Conservation (phyloP, 2,329 filamentous ascomycete species). For the Hymenoscyphus infarciens region DNA sequence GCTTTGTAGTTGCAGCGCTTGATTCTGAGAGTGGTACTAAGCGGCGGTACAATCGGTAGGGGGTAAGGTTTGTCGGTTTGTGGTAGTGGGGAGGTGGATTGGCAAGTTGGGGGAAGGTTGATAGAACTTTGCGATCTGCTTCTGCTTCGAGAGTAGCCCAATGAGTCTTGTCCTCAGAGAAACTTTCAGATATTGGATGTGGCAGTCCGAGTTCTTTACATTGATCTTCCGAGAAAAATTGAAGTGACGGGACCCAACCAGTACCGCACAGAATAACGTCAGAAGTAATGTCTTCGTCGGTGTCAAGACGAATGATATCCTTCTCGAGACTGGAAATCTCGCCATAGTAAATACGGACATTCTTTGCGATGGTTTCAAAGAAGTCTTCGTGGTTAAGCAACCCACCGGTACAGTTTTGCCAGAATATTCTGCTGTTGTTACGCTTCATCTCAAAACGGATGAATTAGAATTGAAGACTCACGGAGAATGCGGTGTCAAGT, state of each 20-base stretch:
- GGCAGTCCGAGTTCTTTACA: conserved; percentile 27
- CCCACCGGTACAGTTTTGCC: conserved; percentile 31
- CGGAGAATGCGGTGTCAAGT: conserved; percentile 28
- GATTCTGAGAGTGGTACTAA: conserved; percentile 26
- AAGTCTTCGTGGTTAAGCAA: conserved; percentile 32
- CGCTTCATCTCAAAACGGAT: no score
- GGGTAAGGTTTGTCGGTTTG: conserved; percentile 16
- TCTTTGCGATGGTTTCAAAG: conserved; percentile 28
- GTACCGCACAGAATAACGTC: conserved; percentile 32
- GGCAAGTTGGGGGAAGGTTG: conserved; percentile 28
- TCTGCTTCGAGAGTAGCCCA: conserved; percentile 28
- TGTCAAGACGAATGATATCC: conserved; percentile 19
- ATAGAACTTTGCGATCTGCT: conserved; percentile 26
- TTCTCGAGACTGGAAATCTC: conserved; percentile 22
- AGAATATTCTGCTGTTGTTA: conserved; percentile 25
- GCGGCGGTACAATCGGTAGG: conserved; percentile 29
- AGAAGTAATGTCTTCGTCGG: conserved; percentile 21
- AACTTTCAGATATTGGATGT: conserved; percentile 15
- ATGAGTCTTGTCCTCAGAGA: conserved; percentile 15
- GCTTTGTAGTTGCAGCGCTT: conserved; percentile 15
- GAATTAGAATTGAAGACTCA: conserved; percentile 12
- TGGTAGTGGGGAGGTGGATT: conserved; percentile 29
- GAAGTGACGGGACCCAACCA: conserved; percentile 27
- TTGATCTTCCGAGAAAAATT: conserved; percentile 28
- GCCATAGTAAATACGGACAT: conserved; percentile 24